These are phyloP conservation scores for Sclerotinia minor DNA, from an alignment of 2,329 filamentous ascomycete genomes.

Conservation along the genomic window DNA sequence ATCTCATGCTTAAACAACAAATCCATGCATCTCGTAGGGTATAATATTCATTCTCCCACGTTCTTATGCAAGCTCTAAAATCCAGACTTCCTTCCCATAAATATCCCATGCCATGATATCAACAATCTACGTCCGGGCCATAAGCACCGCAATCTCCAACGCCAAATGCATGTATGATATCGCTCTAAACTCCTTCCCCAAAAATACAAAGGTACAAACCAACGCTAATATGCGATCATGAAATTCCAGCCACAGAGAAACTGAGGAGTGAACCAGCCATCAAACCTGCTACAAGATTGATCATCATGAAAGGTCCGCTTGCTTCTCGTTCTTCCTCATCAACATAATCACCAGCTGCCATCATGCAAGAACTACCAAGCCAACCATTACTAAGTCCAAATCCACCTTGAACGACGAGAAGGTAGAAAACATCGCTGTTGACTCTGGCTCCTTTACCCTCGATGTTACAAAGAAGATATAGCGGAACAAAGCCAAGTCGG, in stretches of 20 bases:
- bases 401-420: conserved; percentile 76
- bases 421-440: conserved; percentile 82
- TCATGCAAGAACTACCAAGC: conserved; percentile 86
- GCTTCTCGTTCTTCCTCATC: conserved; percentile 81
- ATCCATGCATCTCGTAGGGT: too few species aligned
- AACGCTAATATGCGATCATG: conserved; percentile 10
- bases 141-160: neutral
- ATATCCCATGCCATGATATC: conserved; percentile 1
- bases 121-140: neutral
- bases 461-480: conserved; percentile 91
- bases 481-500: conserved; percentile 71
- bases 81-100: conserved; percentile 5
- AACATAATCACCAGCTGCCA: conserved; percentile 81
- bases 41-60: neutral
- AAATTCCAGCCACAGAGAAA: conserved; percentile 62
- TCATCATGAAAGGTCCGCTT: conserved; percentile 88
- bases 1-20: neutral
- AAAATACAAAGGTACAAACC: conserved; percentile 12
- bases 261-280: conserved; percentile 85
- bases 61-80: conserved; percentile 4
- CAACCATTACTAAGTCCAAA: conserved; percentile 89
- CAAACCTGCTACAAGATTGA: conserved; percentile 83
- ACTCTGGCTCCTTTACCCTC: conserved; percentile 72
- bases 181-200: conserved; percentile 17
- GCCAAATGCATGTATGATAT: conserved; percentile 14